These are phyloP conservation scores for Mesembryanthemum crystallinum DNA, from an alignment of 148 eudicot species.

Conservation along the genomic window DNA sequence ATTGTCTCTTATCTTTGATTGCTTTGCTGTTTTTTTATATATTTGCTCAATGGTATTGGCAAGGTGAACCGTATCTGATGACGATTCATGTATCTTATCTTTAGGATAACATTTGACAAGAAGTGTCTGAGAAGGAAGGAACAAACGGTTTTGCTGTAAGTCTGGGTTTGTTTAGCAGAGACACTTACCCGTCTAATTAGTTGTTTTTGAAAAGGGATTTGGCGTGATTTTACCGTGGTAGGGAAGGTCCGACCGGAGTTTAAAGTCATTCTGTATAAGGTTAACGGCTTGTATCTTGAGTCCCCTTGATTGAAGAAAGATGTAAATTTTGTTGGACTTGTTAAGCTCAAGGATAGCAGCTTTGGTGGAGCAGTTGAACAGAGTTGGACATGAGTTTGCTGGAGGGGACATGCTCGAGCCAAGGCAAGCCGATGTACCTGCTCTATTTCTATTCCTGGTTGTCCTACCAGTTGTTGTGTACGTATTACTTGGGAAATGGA, in stretches of 20 bases:
- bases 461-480: constrained; percentile 80
- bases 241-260: background rate
- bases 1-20: constrained; percentile 1
- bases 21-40: background rate
- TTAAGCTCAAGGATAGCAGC: constrained; percentile 30
- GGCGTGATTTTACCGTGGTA: background rate
- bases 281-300: background rate
- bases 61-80: constrained; percentile 20
- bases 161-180: background rate
- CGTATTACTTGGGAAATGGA: constrained; percentile 88
- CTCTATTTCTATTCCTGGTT: constrained; percentile 70
- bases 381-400: constrained; percentile 75
- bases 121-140: background rate
- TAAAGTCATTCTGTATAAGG: background rate
- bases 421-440: constrained; percentile 82
- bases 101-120: constrained; percentile 20
- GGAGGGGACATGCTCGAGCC: constrained; percentile 93
- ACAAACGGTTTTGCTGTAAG: background rate
- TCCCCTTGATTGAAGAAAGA: constrained; percentile 7
- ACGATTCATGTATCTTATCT: constrained; percentile 13
- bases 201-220: background rate
- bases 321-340: constrained; percentile 20
- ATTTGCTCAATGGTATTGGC: background rate
- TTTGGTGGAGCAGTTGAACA: constrained; percentile 23
- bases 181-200: background rate